These are phyloP conservation scores for Endocalyx cinctus DNA, from an alignment of 2,329 filamentous ascomycete species.

Conservation along the genomic window DNA sequence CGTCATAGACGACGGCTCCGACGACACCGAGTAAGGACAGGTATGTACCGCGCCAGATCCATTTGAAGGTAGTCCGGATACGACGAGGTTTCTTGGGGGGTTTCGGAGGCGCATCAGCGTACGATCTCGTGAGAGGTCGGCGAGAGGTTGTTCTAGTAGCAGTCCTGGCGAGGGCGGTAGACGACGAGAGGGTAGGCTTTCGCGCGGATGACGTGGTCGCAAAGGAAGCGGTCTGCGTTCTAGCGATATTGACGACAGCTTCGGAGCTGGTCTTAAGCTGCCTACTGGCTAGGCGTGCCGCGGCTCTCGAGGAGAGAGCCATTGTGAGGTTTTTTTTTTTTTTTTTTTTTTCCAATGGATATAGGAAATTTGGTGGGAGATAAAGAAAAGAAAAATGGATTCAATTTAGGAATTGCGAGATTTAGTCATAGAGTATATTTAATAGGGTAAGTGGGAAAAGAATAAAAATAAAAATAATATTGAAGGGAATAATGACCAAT, in stretches of 20 bases:
- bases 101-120: constrained; percentile 47
- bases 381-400: too few relatives aligned
- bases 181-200: constrained; percentile 21
- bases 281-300: constrained; percentile 28
- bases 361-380: too few relatives aligned
- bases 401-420: too few relatives aligned
- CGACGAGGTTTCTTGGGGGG: constrained; percentile 49
- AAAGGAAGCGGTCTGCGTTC: constrained; percentile 18
- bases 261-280: constrained; percentile 24
- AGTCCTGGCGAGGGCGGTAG: constrained; percentile 30
- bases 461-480: too few relatives aligned
- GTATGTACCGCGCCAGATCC: constrained; percentile 79
- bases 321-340: too few relatives aligned
- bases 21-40: constrained; percentile 65
- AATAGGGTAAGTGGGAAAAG: too few relatives aligned
- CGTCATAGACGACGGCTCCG: constrained; percentile 70
- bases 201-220: constrained; percentile 23
- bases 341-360: too few relatives aligned
- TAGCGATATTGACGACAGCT: constrained; percentile 26
- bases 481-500: too few relatives aligned
- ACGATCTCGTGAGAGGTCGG: constrained; percentile 40
- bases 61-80: constrained; percentile 67
- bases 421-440: too few relatives aligned
- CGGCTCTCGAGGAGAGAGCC: constrained; percentile 42
- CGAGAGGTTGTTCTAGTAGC: constrained; percentile 32